Percentiles rank a stretch among this genome's conserved stretches.
These are phyloP conservation scores for Backusella liffmaniae DNA, from an alignment of 192 early-diverging fungal species.

Conservation along the genomic window DNA sequence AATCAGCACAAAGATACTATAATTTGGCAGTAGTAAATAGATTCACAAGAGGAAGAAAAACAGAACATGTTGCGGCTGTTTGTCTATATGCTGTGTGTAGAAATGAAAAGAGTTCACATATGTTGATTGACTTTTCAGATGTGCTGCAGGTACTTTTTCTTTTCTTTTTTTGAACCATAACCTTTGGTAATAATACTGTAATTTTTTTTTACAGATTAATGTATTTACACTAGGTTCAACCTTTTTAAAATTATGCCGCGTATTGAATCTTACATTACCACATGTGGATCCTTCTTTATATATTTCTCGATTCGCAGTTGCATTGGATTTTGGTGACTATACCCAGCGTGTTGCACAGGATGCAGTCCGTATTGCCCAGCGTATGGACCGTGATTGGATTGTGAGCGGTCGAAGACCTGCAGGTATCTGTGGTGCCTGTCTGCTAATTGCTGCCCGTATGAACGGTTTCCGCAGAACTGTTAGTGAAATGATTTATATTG, in stretches of 20 bases:
- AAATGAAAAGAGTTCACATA: constrained; percentile 77
- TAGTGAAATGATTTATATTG: constrained; percentile 69
- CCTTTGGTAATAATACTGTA: background rate
- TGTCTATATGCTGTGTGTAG: constrained; percentile 94
- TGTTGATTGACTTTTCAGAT: constrained; percentile 97
- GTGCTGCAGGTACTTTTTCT: constrained; percentile 57
- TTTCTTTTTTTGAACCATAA: background rate
- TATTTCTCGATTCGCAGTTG: constrained; percentile 85
- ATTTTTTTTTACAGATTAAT: constrained; percentile 52
- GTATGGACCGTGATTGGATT: constrained; percentile 97
- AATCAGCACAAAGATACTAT: constrained; percentile 82
- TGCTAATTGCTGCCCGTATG: constrained; percentile 89
- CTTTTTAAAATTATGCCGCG: constrained; percentile 73
- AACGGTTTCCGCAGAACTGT: constrained; percentile 83
- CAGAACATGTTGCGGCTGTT: constrained; percentile 74
- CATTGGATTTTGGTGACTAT: constrained; percentile 90
- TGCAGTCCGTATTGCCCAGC: constrained; percentile 76
- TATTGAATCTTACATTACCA: constrained; percentile 59
- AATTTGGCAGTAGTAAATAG: constrained; percentile 77
- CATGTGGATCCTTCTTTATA: constrained; percentile 92
- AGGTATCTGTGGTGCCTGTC: constrained; percentile 92
- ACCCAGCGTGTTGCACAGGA: constrained; percentile 73
- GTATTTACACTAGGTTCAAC: constrained; percentile 87
- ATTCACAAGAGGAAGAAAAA: constrained; percentile 83
- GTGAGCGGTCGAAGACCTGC: constrained; percentile 83